Evolutionary conservation across 2,329 filamentous ascomycete species (phyloP).

Genomic region (Davidsoniella virescens): DNA sequence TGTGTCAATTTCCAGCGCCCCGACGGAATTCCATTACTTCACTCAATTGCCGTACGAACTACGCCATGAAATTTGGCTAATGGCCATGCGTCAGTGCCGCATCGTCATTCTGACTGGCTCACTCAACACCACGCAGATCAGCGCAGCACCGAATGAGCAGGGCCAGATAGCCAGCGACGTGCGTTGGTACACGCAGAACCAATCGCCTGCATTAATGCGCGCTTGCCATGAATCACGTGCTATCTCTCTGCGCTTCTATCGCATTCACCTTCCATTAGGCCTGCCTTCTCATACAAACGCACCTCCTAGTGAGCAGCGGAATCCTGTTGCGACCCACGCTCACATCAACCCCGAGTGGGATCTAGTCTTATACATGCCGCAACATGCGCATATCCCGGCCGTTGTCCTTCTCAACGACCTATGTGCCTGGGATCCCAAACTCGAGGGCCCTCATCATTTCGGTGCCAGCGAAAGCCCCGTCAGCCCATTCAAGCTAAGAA

Average conservation of each 20-base stretch:
- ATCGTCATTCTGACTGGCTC: slow-evolving; percentile 13
- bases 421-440: slow-evolving; percentile 13
- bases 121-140: background rate
- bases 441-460: slow-evolving; percentile 13
- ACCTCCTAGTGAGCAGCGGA: slow-evolving; percentile 2
- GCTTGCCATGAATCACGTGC: slow-evolving; percentile 14
- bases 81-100: slow-evolving; percentile 13
- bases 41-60: slow-evolving; percentile 14
- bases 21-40: slow-evolving; percentile 11
- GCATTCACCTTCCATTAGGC: slow-evolving; percentile 14
- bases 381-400: slow-evolving; percentile 8
- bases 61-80: slow-evolving; percentile 14
- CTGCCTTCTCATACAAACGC: background rate
- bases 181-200: slow-evolving; percentile 15
- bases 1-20: too few relatives aligned
- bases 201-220: slow-evolving; percentile 14
- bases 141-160: slow-evolving; percentile 5
- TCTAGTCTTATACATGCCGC: slow-evolving; percentile 14
- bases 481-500: slow-evolving; percentile 11
- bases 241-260: slow-evolving; percentile 14
- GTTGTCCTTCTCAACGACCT: slow-evolving; percentile 15
- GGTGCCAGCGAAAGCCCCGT: slow-evolving; percentile 13
- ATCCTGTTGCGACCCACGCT: slow-evolving; percentile 13
- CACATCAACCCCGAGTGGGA: slow-evolving; percentile 16
- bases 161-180: slow-evolving; percentile 12